Conservation (phyloP, 2,329 filamentous ascomycete species). For the Ophiostoma novo-ulmi region DNA sequence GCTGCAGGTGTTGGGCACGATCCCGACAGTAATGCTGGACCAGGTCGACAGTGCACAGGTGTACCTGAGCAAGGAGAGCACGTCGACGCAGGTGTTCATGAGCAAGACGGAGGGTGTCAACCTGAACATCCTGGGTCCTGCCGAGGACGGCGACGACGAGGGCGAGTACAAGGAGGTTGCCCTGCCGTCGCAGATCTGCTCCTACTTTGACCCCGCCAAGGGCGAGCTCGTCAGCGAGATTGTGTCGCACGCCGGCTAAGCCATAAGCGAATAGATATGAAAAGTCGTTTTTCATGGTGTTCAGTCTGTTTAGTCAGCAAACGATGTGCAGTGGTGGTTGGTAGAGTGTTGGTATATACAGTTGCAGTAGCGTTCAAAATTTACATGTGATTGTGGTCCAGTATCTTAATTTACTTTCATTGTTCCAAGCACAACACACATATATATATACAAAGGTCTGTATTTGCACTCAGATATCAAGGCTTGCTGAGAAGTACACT, state of each 20-base stretch:
- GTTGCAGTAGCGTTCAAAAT: constrained; percentile 11
- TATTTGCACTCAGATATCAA: background rate
- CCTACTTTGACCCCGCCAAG: constrained; percentile 63
- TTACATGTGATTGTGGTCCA: constrained; percentile 4
- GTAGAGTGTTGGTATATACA: constrained; percentile 11
- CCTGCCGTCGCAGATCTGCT: constrained; percentile 82
- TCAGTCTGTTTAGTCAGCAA: background rate
- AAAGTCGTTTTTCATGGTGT: background rate
- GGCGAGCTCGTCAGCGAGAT: constrained; percentile 85
- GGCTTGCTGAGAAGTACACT: background rate
- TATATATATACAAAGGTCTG: background rate
- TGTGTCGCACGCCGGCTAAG: constrained; percentile 82
- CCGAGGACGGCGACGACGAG: constrained; percentile 61
- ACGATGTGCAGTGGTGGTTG: background rate
- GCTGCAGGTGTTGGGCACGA: constrained; percentile 78
- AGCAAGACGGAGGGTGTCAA: constrained; percentile 87
- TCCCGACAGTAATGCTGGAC: constrained; percentile 86
- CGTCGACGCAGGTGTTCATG: constrained; percentile 74
- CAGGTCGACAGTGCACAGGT: constrained; percentile 86
- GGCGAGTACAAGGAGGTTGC: constrained; percentile 85
- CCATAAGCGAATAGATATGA: too few species aligned
- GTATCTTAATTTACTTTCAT: background rate
- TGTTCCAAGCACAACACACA: background rate
- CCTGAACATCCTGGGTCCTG: constrained; percentile 65
- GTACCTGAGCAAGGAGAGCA: constrained; percentile 77